Conservation (phyloP, 2,329 filamentous ascomycete species). For the Cercospora sp. region DNA sequence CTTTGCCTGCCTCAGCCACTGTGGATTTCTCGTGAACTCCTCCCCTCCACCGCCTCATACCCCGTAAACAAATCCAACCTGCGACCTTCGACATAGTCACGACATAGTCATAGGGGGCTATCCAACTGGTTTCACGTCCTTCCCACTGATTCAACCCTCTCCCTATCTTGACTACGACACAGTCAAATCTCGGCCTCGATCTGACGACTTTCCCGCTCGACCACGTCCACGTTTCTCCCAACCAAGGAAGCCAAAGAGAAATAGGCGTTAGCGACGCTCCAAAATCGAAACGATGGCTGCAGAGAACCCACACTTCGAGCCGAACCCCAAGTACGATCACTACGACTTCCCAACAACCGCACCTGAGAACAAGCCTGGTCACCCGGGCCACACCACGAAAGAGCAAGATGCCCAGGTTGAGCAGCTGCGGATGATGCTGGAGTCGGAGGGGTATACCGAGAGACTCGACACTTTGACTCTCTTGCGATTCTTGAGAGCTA, state of each 20-base stretch:
- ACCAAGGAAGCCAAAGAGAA: neutral
- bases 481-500: slow-evolving; percentile 74
- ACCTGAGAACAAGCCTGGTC: slow-evolving; percentile 69
- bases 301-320: slow-evolving; percentile 47
- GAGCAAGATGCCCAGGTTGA: slow-evolving; percentile 86
- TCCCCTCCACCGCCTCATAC: slow-evolving; percentile 9
- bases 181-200: neutral
- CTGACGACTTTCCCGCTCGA: neutral
- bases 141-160: neutral
- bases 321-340: slow-evolving; percentile 91
- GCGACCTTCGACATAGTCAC: neutral
- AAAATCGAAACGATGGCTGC: slow-evolving; percentile 29
- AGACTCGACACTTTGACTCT: slow-evolving; percentile 89
- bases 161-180: neutral
- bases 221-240: neutral
- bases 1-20: neutral
- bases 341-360: slow-evolving; percentile 88
- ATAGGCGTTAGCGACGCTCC: neutral
- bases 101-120: neutral
- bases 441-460: slow-evolving; percentile 77
- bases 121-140: neutral
- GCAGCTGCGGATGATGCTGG: slow-evolving; percentile 82
- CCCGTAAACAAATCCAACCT: neutral
- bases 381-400: slow-evolving; percentile 82
- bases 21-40: slow-evolving; percentile 9